phyloP scores from a whole-genome alignment of 2,329 filamentous ascomycete genomes.

The Colletotrichum spinosum region DNA sequence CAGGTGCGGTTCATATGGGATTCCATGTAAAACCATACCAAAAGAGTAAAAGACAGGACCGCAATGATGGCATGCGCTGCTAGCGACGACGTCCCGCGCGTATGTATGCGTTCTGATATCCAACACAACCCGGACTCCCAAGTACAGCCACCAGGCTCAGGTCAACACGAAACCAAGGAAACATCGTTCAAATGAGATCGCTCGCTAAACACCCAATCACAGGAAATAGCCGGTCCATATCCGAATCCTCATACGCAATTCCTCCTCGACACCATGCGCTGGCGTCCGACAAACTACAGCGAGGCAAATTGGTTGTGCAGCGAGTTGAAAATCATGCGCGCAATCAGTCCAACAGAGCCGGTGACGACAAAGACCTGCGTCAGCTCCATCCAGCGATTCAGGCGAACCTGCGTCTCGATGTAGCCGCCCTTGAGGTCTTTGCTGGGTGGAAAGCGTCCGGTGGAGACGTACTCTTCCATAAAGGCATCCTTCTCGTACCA shows the following conservation, averaged over 20 bases:
- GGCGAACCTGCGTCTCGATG: constrained; percentile 70
- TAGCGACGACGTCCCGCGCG: too few species aligned
- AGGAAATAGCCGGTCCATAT: constrained; percentile 21
- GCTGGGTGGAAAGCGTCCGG: constrained; percentile 80
- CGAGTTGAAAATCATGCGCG: constrained; percentile 51
- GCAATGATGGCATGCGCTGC: too few species aligned
- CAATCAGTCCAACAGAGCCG: constrained; percentile 56
- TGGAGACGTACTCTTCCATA: constrained; percentile 83
- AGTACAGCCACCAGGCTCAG: neutral
- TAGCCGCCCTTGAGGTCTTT: constrained; percentile 55
- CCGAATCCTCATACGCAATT: neutral
- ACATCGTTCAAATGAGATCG: constrained; percentile 11
- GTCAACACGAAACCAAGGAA: constrained; percentile 5
- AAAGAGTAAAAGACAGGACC: too few species aligned
- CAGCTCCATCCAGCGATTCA: constrained; percentile 66
- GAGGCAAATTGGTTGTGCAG: constrained; percentile 15
- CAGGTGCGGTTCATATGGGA: too few species aligned
- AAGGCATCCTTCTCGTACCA: constrained; percentile 95
- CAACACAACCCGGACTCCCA: neutral
- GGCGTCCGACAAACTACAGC: neutral
- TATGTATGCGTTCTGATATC: neutral
- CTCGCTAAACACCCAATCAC: constrained; percentile 26
- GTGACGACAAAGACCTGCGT: constrained; percentile 65
- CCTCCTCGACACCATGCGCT: neutral
- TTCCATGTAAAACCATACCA: too few species aligned